These are phyloP conservation scores for Malus sylvestris DNA, from an alignment of 306 rosid genomes.

Conservation along the genomic window DNA sequence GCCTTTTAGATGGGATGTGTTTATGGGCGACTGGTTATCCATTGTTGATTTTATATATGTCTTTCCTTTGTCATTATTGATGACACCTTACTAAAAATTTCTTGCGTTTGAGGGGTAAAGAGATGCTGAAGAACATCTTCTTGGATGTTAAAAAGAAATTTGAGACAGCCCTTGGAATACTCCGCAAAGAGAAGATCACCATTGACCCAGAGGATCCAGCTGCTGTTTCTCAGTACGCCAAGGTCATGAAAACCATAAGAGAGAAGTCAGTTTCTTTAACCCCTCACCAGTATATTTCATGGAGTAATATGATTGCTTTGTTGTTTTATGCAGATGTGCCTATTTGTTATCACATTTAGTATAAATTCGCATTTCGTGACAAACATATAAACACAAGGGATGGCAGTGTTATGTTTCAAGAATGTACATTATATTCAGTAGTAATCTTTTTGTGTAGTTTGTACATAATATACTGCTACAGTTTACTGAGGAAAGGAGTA, in stretches of 20 bases:
- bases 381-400: not conserved
- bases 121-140: slow-evolving; percentile 79
- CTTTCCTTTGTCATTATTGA: not conserved
- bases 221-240: slow-evolving; percentile 76
- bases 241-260: slow-evolving; percentile 78
- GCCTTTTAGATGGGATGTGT: not conserved
- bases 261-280: slow-evolving; percentile 61
- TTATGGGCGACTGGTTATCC: not conserved
- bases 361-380: not conserved
- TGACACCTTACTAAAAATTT: slow-evolving; percentile 19
- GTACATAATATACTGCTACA: not conserved
- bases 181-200: slow-evolving; percentile 84
- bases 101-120: slow-evolving; percentile 34
- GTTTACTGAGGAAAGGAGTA: not conserved
- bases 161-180: slow-evolving; percentile 64
- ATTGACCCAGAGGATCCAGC: slow-evolving; percentile 81
- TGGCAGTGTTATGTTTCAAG: not conserved
- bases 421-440: not conserved
- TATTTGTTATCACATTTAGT: not conserved
- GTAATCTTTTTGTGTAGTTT: not conserved
- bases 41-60: not conserved
- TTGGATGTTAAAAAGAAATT: slow-evolving; percentile 75
- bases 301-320: not conserved
- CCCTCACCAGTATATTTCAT: slow-evolving; percentile 3
- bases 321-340: not conserved